Conservation (phyloP, 768 basidiomycete species). For the Boletus speciosus region DNA sequence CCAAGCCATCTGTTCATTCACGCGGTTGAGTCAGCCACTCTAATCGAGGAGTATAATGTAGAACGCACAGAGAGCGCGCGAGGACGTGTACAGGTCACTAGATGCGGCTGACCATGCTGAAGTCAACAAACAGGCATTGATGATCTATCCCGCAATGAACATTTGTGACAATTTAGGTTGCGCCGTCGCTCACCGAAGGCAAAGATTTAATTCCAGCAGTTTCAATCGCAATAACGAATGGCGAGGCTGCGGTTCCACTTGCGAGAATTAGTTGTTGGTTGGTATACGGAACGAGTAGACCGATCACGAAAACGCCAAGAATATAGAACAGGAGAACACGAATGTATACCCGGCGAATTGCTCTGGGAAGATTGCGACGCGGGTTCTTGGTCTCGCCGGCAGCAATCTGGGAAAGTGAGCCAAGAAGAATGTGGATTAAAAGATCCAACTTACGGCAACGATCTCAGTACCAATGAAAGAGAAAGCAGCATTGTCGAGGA, state of each 20-base stretch:
- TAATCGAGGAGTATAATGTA: neutral
- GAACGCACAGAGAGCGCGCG: constrained; percentile 74
- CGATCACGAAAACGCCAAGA: constrained; percentile 68
- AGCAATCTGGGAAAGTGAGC: constrained; percentile 53
- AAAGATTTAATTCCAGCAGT: constrained; percentile 83
- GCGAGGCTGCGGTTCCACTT: constrained; percentile 64
- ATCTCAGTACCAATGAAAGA: constrained; percentile 94
- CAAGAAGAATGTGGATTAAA: neutral
- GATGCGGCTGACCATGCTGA: constrained; percentile 93
- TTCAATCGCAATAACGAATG: constrained; percentile 89
- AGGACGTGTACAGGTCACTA: constrained; percentile 86
- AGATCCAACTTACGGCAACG: constrained; percentile 62
- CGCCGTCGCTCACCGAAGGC: constrained; percentile 56
- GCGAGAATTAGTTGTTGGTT: constrained; percentile 48
- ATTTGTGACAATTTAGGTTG: constrained; percentile 5
- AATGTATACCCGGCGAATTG: constrained; percentile 59
- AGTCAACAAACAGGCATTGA: constrained; percentile 79
- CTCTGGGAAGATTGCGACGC: constrained; percentile 57
- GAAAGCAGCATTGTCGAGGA: constrained; percentile 86
- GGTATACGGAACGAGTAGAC: constrained; percentile 77
- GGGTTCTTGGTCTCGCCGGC: constrained; percentile 93
- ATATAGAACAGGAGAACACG: constrained; percentile 84
- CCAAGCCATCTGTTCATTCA: constrained; percentile 63
- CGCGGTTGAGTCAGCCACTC: neutral
- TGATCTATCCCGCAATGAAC: constrained; percentile 44